Evolutionary conservation across 2,329 filamentous ascomycete species (phyloP), one percentile per base, ranked within the genome.

Genomic region (Teratosphaeria epicoccoides): DNA sequence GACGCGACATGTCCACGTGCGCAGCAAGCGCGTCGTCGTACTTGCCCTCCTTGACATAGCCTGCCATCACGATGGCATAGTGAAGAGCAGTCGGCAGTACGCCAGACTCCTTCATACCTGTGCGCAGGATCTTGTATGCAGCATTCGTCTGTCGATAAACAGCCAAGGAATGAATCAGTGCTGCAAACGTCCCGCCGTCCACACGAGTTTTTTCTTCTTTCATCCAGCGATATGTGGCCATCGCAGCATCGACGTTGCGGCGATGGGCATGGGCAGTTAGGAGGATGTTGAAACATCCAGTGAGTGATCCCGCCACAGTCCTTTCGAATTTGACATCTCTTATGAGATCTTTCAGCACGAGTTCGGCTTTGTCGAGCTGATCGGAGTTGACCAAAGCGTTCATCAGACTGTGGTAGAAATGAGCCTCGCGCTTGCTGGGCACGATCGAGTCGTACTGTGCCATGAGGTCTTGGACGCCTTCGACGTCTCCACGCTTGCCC

Each of bases 241-340:
- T 73, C 14, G 78, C 73, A n/a, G 72, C 73, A 22, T 72, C 64
- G 24, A 82, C 61, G 54, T 85, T 76, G 51, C 84, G 78, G 6
- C 78, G 76, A 51, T 80, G 71, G 6, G 86, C 87, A 65, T 88
- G 78, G 54, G 84, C 80, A 51, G 78, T 75, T 4, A 96, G 72
- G 26, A 96, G 70, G 49, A 81, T 76, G 63, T 96, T 95, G 87
- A 87, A 96, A 63, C 88, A 80, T 26, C 76, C 72, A 2, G 82
- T 82, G 22, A 77, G 71, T 1, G 76, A 71, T 1, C 80, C 76
- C 17, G 73, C 64, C 0, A 81, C 65, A 12, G 23, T 48, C 12
- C 73, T 47, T 1, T 70, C 55, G 75, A 72, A 11, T 69, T 67
- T 22, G 1, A 59, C 52, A 17, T 40, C 33, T 17, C 7, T 40